A percentile compares a stretch with the other conserved stretches of the same genome.
Evolutionary conservation across 768 basidiomycete species (phyloP).

Genomic region (Goffeauzyma gilvescens): DNA sequence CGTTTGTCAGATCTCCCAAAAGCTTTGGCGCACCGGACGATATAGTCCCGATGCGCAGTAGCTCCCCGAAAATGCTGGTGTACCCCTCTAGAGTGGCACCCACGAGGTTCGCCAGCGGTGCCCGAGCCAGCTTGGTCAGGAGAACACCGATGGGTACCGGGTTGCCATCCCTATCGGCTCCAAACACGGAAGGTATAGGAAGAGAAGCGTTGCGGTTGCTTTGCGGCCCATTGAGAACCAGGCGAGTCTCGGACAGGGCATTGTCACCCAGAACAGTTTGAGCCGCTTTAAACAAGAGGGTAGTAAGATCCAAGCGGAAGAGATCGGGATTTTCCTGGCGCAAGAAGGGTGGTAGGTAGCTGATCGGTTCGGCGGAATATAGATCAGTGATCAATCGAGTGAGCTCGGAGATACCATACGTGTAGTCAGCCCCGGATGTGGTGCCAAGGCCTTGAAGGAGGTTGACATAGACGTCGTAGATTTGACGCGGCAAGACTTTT

Average conservation of each 20-base stretch:
- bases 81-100: too few species aligned
- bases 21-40: too few species aligned
- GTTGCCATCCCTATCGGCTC: constrained; percentile 7
- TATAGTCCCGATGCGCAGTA: too few species aligned
- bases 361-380: constrained; percentile 16
- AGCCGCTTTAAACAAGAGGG: constrained; percentile 8
- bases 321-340: constrained; percentile 4
- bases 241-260: not conserved
- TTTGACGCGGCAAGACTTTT: too few species aligned
- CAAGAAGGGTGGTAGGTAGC: constrained; percentile 14
- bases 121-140: too few species aligned
- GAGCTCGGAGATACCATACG: too few species aligned
- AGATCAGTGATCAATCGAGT: constrained; percentile 11
- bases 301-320: constrained; percentile 5
- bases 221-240: not conserved
- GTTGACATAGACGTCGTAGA: too few species aligned
- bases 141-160: constrained; percentile 13
- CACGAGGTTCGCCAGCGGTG: too few species aligned
- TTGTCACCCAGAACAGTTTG: not conserved
- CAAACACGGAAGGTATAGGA: constrained; percentile 4
- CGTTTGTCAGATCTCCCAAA: constrained; percentile 23
- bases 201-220: not conserved
- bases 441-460: too few species aligned
- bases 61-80: too few species aligned
- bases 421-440: too few species aligned